Conservation (phyloP, 2,329 filamentous ascomycete genomes). For the Claviceps sp. region DNA sequence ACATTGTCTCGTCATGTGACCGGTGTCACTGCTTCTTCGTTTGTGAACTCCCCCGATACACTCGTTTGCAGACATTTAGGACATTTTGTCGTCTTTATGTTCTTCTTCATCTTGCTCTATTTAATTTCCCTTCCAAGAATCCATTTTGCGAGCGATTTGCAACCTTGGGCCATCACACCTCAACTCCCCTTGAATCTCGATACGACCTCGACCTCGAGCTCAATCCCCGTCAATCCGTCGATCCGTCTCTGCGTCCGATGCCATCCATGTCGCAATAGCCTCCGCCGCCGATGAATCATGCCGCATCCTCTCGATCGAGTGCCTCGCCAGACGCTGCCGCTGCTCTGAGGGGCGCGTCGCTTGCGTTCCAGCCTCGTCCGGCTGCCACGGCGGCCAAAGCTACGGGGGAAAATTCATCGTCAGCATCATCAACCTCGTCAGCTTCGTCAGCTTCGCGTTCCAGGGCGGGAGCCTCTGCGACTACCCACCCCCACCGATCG, state of each 20-base stretch:
- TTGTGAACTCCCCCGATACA: too few relatives aligned
- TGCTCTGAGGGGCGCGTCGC: conserved; percentile 38
- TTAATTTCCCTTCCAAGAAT: too few relatives aligned
- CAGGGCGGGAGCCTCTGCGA: conserved; percentile 22
- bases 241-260: neutral
- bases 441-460: neutral
- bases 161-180: too few relatives aligned
- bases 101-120: too few relatives aligned
- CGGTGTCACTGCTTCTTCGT: too few relatives aligned
- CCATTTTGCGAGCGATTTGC: too few relatives aligned
- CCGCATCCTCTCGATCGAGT: conserved; percentile 15
- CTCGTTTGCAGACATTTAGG: too few relatives aligned
- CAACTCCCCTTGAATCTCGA: too few relatives aligned
- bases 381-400: neutral
- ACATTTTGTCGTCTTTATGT: too few relatives aligned
- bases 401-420: neutral
- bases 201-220: neutral
- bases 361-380: conserved; percentile 33
- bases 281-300: conserved; percentile 21
- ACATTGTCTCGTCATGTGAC: too few relatives aligned
- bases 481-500: conserved; percentile 13
- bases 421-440: conserved; percentile 8
- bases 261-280: conserved; percentile 9
- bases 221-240: neutral
- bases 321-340: conserved; percentile 25